phyloP scores from a whole-genome alignment of 1,284 basidiomycete species.

The Ceratobasidium sp. region DNA sequence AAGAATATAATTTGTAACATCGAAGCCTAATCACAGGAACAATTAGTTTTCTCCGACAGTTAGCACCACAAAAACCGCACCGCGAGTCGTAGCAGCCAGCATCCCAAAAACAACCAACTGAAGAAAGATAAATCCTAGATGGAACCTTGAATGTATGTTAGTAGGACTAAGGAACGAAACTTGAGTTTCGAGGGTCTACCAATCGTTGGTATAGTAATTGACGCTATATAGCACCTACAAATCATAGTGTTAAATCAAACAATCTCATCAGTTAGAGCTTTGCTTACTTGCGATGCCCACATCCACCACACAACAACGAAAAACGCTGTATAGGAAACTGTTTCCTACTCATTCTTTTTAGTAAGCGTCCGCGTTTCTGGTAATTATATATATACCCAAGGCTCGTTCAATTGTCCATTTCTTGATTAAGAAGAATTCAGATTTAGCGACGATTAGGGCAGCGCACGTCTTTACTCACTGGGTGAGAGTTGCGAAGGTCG shows the following conservation, averaged over 20 bases:
- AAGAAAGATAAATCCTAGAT: slow-evolving; percentile 12
- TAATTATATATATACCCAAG: not conserved
- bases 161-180: not conserved
- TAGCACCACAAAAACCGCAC: not conserved
- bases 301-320: slow-evolving; percentile 19
- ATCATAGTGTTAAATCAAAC: no score
- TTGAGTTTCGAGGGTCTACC: not conserved
- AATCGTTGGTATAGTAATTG: slow-evolving; percentile 28
- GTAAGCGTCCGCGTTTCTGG: no score
- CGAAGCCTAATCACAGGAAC: not conserved
- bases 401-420: slow-evolving; percentile 8
- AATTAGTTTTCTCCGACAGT: not conserved
- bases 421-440: no score
- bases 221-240: slow-evolving; percentile 9
- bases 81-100: slow-evolving; percentile 24
- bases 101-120: slow-evolving; percentile 27
- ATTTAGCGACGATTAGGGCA: no score
- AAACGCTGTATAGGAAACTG: slow-evolving; percentile 19
- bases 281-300: slow-evolving; percentile 15
- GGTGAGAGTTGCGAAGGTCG: slow-evolving; percentile 9
- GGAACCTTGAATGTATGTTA: not conserved
- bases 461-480: not conserved
- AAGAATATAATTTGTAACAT: slow-evolving; percentile 28
- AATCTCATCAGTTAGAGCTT: not conserved
- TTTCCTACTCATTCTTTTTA: not conserved